A percentile compares a stretch with the other conserved stretches of the same genome.
Evolutionary conservation across 2,329 filamentous ascomycete species (phyloP).

Genomic region (Tolypocladium inflatum): DNA sequence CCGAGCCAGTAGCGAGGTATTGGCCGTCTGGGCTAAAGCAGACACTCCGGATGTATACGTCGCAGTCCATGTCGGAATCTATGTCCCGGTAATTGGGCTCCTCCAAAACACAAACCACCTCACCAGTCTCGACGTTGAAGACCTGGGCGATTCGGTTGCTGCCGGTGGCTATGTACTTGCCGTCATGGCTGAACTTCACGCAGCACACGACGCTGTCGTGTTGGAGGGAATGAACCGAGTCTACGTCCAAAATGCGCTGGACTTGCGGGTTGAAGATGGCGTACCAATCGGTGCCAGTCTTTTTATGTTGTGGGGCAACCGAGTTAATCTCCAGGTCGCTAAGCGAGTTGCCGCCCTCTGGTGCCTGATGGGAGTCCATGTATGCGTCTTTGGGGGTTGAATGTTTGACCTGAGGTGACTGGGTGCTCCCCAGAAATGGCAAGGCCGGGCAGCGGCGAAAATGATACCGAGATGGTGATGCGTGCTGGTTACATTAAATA

Average conservation of each 20-base stretch:
- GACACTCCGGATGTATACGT: slow-evolving; percentile 93
- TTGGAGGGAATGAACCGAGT: slow-evolving; percentile 81
- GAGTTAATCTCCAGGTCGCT: slow-evolving; percentile 82
- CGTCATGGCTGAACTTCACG: slow-evolving; percentile 91
- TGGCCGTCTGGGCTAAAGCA: slow-evolving; percentile 97
- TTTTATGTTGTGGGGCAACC: slow-evolving; percentile 78
- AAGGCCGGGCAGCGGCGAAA: no score
- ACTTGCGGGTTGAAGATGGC: slow-evolving; percentile 93
- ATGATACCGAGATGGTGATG: no score
- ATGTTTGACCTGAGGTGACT: no score
- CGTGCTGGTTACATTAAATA: no score
- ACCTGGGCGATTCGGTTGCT: slow-evolving; percentile 96
- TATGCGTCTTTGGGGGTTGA: no score
- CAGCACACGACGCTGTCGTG: slow-evolving; percentile 98
- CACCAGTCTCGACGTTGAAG: slow-evolving; percentile 80
- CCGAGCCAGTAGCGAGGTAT: slow-evolving; percentile 91
- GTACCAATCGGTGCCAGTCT: slow-evolving; percentile 86
- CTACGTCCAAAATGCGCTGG: slow-evolving; percentile 82
- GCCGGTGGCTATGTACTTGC: slow-evolving; percentile 90
- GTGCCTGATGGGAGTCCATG: no score
- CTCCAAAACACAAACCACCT: slow-evolving; percentile 82
- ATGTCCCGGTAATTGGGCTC: slow-evolving; percentile 73
- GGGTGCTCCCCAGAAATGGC: no score
- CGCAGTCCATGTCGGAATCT: slow-evolving; percentile 45
- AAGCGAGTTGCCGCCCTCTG: slow-evolving; percentile 46